These are phyloP conservation scores for Eucalyptus lansdowneana DNA, from an alignment of 345 rosid species.

Conservation along the genomic window DNA sequence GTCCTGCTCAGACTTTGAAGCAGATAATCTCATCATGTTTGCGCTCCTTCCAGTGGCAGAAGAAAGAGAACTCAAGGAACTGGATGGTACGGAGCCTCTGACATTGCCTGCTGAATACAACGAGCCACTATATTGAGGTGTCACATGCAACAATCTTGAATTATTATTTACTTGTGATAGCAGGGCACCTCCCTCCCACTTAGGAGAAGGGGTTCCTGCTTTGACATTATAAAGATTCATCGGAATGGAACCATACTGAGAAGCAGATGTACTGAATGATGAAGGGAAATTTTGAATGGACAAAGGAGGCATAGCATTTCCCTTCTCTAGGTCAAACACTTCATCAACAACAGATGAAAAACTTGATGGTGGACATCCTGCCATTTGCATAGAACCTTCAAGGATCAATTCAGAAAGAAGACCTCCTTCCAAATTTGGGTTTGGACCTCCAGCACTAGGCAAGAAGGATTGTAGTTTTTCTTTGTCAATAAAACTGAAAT, in stretches of 20 bases:
- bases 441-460: conserved; percentile 28
- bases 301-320: conserved; percentile 28
- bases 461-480: conserved; percentile 36
- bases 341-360: conserved; percentile 88
- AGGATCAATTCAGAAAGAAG: conserved; percentile 43
- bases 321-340: conserved; percentile 84
- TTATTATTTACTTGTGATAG: conserved; percentile 24
- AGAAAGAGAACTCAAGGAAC: conserved; percentile 34
- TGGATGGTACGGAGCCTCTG: conserved; percentile 40
- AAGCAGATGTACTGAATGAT: conserved; percentile 29
- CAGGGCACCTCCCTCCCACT: conserved; percentile 48
- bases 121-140: conserved; percentile 27
- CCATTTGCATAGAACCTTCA: conserved; percentile 36
- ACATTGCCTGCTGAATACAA: conserved; percentile 33
- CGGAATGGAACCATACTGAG: conserved; percentile 42
- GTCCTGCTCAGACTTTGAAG: conserved; percentile 82
- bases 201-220: conserved; percentile 36
- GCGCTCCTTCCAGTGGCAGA: conserved; percentile 37
- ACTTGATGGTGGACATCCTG: conserved; percentile 42
- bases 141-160: conserved; percentile 14
- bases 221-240: conserved; percentile 24
- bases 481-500: conserved; percentile 48
- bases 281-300: conserved; percentile 31
- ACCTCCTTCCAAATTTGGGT: conserved; percentile 39
- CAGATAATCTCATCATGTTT: conserved; percentile 29